Conservation (phyloP, 345 rosid species). For the Sonneratia alba region DNA sequence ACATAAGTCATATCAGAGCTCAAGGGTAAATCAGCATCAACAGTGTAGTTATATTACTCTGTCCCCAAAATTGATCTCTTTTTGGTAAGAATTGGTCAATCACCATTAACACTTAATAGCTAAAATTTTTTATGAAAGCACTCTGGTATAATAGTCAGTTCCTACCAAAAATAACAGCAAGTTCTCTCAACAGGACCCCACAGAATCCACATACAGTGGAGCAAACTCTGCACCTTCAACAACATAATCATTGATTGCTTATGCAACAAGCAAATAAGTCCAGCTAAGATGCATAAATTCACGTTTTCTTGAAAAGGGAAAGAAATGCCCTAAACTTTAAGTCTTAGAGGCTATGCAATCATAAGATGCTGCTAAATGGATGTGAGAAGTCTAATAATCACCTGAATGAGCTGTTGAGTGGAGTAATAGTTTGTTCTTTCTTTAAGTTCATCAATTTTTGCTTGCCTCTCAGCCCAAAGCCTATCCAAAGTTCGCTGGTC, state of each 20-base stretch:
- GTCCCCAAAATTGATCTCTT: no score
- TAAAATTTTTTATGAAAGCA: neutral
- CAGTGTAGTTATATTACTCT: neutral
- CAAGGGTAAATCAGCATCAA: neutral
- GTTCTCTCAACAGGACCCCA: neutral
- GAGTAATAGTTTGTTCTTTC: constrained; percentile 87
- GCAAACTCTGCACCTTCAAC: neutral
- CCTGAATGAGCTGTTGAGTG: constrained; percentile 95
- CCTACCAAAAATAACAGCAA: neutral
- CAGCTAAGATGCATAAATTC: neutral
- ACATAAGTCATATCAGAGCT: neutral
- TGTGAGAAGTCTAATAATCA: constrained; percentile 9
- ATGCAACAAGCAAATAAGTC: neutral
- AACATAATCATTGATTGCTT: no score
- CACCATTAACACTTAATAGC: neutral
- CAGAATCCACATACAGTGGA: neutral
- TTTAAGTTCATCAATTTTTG: constrained; percentile 86
- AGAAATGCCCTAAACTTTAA: no score
- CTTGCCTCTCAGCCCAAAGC: constrained; percentile 81
- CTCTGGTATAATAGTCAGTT: neutral
- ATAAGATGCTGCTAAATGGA: no score
- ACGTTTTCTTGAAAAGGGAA: no score
- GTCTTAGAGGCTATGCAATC: no score
- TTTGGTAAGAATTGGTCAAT: no score
- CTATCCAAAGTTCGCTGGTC: constrained; percentile 76